phyloP scores from a whole-genome alignment of 306 rosid species.

The Inga laurina region DNA sequence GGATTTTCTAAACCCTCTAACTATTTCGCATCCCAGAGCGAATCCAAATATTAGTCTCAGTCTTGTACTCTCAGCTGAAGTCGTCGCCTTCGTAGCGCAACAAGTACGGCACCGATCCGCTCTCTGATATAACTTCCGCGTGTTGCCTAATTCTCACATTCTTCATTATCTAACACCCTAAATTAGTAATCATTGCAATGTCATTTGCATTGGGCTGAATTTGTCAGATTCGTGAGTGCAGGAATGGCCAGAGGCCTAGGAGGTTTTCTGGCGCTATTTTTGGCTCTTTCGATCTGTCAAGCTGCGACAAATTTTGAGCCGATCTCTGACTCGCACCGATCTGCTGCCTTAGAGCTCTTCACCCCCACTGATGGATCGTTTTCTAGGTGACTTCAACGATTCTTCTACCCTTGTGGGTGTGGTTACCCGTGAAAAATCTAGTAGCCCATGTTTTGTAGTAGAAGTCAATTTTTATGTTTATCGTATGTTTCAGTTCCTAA shows the following conservation, averaged over 20 bases:
- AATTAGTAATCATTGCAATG: neutral
- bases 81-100: constrained; percentile 47
- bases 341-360: constrained; percentile 74
- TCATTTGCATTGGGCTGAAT: constrained; percentile 22
- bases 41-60: neutral
- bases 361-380: constrained; percentile 48
- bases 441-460: neutral
- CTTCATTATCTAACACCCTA: constrained; percentile 18
- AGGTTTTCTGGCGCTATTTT: constrained; percentile 53
- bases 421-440: neutral
- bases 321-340: constrained; percentile 82
- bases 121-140: neutral
- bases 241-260: constrained; percentile 72
- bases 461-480: constrained; percentile 11
- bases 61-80: constrained; percentile 28
- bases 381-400: constrained; percentile 52
- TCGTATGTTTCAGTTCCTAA: neutral
- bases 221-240: constrained; percentile 44
- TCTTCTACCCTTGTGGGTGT: neutral
- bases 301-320: constrained; percentile 58
- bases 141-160: neutral
- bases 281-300: constrained; percentile 53
- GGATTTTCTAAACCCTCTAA: too few relatives aligned
- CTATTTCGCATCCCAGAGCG: neutral
- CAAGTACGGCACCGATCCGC: constrained; percentile 29